These are phyloP conservation scores for Salix viminalis DNA, from an alignment of 345 rosid genomes.

Conservation along the genomic window DNA sequence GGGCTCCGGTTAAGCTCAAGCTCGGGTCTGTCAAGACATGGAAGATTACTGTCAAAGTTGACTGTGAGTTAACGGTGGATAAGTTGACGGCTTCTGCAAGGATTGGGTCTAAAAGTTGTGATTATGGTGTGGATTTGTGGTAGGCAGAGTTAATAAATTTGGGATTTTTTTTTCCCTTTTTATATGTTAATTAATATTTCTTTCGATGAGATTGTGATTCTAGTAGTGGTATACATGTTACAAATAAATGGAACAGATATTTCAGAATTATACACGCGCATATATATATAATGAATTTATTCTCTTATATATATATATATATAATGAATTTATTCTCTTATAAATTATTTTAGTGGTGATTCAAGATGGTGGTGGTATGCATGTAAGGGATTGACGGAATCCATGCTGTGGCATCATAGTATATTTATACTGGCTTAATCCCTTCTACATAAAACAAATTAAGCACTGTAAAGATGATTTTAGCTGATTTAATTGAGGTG, in stretches of 20 bases:
- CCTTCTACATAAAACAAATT: too few species aligned
- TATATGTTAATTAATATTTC: neutral
- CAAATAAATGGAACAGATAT: neutral
- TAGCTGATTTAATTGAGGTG: too few species aligned
- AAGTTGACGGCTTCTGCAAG: slow-evolving; percentile 52
- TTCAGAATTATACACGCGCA: neutral
- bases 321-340: neutral
- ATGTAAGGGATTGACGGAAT: neutral
- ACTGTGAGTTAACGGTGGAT: slow-evolving; percentile 73
- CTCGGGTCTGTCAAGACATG: slow-evolving; percentile 75
- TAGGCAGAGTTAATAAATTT: slow-evolving; percentile 13
- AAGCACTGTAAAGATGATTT: too few species aligned
- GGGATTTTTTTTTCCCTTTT: neutral
- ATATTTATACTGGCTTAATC: too few species aligned
- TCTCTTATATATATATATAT: neutral
- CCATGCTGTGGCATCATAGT: neutral
- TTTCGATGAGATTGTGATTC: neutral
- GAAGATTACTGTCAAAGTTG: slow-evolving; percentile 55
- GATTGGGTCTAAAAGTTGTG: slow-evolving; percentile 48
- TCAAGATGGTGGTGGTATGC: neutral
- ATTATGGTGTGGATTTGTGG: slow-evolving; percentile 58
- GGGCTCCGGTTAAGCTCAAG: slow-evolving; percentile 60
- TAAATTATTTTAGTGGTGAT: neutral
- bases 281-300: neutral
- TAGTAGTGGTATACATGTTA: neutral